Base-by-base conservation (phyloP, 2,329 filamentous ascomycete species). In the Clonostachys rhizophaga region DNA sequence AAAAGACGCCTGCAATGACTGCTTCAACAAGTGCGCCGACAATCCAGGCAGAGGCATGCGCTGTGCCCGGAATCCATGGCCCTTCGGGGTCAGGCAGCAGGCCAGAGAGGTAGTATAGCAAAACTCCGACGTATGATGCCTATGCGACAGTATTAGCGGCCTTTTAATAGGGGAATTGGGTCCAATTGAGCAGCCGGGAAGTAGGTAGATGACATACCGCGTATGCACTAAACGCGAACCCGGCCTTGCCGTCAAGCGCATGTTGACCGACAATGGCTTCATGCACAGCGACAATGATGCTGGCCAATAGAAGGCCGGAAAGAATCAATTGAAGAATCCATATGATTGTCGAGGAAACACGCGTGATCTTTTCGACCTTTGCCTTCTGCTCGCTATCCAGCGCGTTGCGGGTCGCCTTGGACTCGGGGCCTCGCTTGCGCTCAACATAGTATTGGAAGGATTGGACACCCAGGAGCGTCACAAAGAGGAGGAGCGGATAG, bases 1-100 rank as follows among this genome's bases (percentile, higher is more conserved):
- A 51, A 34, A 71, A 62, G 14, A 69, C 55, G 8, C 63, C 61
- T 5, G 58, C 58, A 37, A 71, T 65, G 46, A 70, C 58, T 13
- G 50, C 53, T 51, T 72, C 69, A 4, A 66, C 44, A 12, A 69
- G 52, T 1, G 60, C 51, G 20, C 56, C 67, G 1, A 59, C 48
- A 43, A 64, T 54, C 69, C 69, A 72, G 3, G 68, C 66, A 42
- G 56, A 58, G 47, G 60, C 56, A 37, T 72, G 67, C 17, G 69
- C 53, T 16, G 58, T 50, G 10, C 56, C 58, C 2, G 69, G 69
- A 5, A 63, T 61, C 69, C 69, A 72, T 7, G 69, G 69, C 1
- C 69, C 69, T 51, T 72, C 69, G 1, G 69, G 69, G 37, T 72
- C 66, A 4, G 69, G 69, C 7, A 72, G 58, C 44, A 72, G 54